These are phyloP conservation scores for Craspedostauros australis DNA, from an alignment of 108 stramenopile species.

Conservation along the genomic window DNA sequence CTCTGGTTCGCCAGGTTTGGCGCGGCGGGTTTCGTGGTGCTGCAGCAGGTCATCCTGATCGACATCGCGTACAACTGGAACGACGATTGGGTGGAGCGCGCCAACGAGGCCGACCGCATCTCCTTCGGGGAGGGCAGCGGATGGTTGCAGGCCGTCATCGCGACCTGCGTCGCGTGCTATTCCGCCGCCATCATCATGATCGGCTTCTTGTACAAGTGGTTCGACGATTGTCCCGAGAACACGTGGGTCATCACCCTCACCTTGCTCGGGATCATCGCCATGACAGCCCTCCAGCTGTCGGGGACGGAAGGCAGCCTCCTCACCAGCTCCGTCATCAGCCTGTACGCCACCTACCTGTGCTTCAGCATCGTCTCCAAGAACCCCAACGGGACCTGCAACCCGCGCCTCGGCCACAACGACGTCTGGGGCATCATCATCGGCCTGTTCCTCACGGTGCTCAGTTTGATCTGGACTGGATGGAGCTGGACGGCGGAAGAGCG, in stretches of 20 bases:
- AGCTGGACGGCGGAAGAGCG: slow-evolving; percentile 49
- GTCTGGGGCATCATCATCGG: slow-evolving; percentile 74
- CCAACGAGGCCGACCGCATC: slow-evolving; percentile 61
- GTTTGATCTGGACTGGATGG: slow-evolving; percentile 85
- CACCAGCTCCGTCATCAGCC: slow-evolving; percentile 75
- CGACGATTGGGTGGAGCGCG: slow-evolving; percentile 73
- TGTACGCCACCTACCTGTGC: slow-evolving; percentile 76
- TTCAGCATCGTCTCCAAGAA: slow-evolving; percentile 87
- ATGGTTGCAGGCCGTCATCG: slow-evolving; percentile 73
- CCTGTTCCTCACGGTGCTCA: slow-evolving; percentile 63
- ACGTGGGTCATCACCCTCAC: slow-evolving; percentile 81
- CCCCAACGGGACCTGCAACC: slow-evolving; percentile 75
- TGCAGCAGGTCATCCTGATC: slow-evolving; percentile 80
- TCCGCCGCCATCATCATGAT: slow-evolving; percentile 50
- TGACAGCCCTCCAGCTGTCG: slow-evolving; percentile 60
- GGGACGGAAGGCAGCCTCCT: slow-evolving; percentile 80
- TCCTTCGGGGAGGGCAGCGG: slow-evolving; percentile 56
- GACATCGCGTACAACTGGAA: slow-evolving; percentile 88
- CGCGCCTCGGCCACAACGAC: slow-evolving; percentile 63
- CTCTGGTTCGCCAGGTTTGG: slow-evolving; percentile 63
- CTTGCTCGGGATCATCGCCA: slow-evolving; percentile 58
- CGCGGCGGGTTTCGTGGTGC: slow-evolving; percentile 55
- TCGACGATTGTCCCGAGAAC: slow-evolving; percentile 66
- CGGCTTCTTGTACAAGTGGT: slow-evolving; percentile 72
- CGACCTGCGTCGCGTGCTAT: slow-evolving; percentile 50